Conservation (phyloP, 1,284 basidiomycete genomes). For the Phenoliferia sp. region DNA sequence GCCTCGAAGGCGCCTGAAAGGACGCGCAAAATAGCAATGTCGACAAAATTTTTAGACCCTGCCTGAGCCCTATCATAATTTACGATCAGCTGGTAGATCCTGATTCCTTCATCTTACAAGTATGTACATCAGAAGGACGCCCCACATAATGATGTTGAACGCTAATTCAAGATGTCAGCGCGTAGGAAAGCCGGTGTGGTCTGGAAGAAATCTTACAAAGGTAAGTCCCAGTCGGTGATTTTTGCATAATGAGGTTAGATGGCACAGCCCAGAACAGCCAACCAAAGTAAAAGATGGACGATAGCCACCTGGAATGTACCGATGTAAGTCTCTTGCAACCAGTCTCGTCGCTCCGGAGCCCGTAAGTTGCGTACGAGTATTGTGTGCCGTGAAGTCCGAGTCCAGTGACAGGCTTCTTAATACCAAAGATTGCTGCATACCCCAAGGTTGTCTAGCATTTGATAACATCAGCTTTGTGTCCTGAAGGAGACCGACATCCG, state of each 20-base stretch:
- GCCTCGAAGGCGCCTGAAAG: conserved; percentile 49
- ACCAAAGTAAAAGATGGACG: conserved; percentile 49
- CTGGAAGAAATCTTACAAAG: conserved; percentile 36
- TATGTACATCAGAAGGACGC: conserved; percentile 44
- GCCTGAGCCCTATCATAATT: conserved; percentile 42
- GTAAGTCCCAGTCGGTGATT: conserved; percentile 48
- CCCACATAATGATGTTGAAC: conserved; percentile 50
- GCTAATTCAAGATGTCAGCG: neutral
- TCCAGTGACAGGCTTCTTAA: conserved; percentile 35
- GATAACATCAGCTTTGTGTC: too few species aligned
- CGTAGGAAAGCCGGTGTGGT: neutral
- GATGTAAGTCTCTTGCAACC: conserved; percentile 1
- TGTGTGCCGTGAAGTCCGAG: conserved; percentile 36
- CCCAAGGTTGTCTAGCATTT: neutral
- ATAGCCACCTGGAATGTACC: conserved; percentile 12
- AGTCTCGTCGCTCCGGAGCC: neutral
- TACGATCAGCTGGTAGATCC: neutral
- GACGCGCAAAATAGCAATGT: conserved; percentile 47
- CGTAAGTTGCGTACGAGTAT: conserved; percentile 16
- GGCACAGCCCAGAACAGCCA: conserved; percentile 51
- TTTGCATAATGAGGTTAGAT: conserved; percentile 50
- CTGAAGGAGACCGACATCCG: too few species aligned
- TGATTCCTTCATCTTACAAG: neutral
- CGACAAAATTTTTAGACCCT: conserved; percentile 45
- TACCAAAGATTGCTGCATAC: conserved; percentile 42